A percentile compares a stretch with the other conserved stretches of the same genome.
Evolutionary conservation across 345 rosid species (phyloP).

Genomic region (Eucalyptus curtisii): DNA sequence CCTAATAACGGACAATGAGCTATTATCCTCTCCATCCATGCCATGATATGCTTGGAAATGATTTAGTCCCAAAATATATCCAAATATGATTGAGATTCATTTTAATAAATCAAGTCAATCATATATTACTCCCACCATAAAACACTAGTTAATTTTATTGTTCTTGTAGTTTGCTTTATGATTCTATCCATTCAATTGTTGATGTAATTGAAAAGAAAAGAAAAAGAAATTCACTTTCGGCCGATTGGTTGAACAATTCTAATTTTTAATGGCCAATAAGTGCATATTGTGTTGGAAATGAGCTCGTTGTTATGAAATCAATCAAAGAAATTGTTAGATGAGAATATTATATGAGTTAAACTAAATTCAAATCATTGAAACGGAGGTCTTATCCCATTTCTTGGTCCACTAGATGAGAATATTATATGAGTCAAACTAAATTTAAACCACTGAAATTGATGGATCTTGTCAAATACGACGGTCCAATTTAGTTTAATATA

Average conservation of each 20-base stretch:
- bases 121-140: background rate
- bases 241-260: background rate
- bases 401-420: background rate
- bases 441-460: background rate
- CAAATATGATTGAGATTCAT: background rate
- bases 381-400: background rate
- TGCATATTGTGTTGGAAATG: background rate
- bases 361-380: background rate
- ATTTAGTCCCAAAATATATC: background rate
- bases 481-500: background rate
- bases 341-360: background rate
- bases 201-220: background rate
- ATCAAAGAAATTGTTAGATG: background rate
- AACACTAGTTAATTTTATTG: background rate
- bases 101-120: too few species aligned
- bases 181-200: background rate
- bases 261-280: background rate
- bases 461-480: background rate
- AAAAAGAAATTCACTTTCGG: background rate
- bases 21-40: background rate
- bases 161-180: background rate
- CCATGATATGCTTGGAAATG: background rate
- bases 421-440: background rate
- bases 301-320: too few species aligned
- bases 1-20: background rate